These are phyloP conservation scores for Alternaria ventricosa DNA, from an alignment of 2,329 filamentous ascomycete species.

Conservation along the genomic window DNA sequence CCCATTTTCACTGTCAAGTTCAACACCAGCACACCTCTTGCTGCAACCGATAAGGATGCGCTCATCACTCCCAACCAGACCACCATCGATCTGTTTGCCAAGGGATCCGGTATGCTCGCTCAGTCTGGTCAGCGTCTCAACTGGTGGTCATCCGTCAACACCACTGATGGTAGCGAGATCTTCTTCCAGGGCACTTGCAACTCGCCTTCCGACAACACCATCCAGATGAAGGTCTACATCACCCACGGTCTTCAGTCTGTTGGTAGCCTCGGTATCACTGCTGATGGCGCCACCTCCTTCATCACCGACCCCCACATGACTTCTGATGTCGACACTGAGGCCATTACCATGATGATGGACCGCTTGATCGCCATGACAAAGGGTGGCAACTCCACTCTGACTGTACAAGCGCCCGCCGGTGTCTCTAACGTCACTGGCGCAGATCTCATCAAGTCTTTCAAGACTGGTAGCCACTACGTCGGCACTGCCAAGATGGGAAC, in stretches of 20 bases:
- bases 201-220: constrained; percentile 43
- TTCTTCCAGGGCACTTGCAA: constrained; percentile 57
- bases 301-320: constrained; percentile 60
- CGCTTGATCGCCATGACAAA: constrained; percentile 50
- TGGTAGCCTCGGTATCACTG: constrained; percentile 58
- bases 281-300: constrained; percentile 50
- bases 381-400: constrained; percentile 36
- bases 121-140: constrained; percentile 57
- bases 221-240: constrained; percentile 60
- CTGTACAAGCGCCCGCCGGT: constrained; percentile 44
- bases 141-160: constrained; percentile 56
- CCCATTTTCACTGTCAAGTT: constrained; percentile 46
- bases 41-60: constrained; percentile 26
- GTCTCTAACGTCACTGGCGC: constrained; percentile 50
- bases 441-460: constrained; percentile 42
- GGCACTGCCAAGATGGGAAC: constrained; percentile 63
- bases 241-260: constrained; percentile 67
- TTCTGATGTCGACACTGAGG: constrained; percentile 52
- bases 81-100: constrained; percentile 41
- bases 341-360: constrained; percentile 55
- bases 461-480: constrained; percentile 50
- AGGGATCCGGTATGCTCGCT: constrained; percentile 51
- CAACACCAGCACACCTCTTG: constrained; percentile 30
- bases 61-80: constrained; percentile 40
- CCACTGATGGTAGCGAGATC: constrained; percentile 48